Evolutionary conservation across 805 yeast species (phyloP).

Genomic region (Yamadazyma sp.): DNA sequence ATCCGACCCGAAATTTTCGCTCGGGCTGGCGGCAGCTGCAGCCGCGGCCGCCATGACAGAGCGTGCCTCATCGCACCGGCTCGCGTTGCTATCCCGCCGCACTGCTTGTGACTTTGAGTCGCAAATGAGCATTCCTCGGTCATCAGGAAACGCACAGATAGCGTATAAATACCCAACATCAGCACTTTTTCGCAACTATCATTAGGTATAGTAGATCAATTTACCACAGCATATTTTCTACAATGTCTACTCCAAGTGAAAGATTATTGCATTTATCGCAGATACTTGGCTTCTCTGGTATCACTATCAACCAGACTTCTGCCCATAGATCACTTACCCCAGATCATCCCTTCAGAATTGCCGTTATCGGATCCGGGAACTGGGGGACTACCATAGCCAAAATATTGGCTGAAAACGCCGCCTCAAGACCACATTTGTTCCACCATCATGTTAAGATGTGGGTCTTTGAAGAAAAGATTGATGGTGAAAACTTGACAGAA

Average conservation of each 20-base stretch:
- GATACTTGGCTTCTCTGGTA: constrained; percentile 21
- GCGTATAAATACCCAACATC: constrained; percentile 2
- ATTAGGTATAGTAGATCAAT: not conserved
- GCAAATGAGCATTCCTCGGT: constrained; percentile 10
- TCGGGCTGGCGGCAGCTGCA: no score
- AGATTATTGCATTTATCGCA: constrained; percentile 32
- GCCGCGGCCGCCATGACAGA: no score
- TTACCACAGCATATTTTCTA: not conserved
- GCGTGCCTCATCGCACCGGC: no score
- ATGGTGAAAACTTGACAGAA: constrained; percentile 43
- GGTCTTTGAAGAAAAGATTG: constrained; percentile 44
- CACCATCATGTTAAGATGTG: constrained; percentile 43
- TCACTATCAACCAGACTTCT: constrained; percentile 10
- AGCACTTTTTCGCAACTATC: constrained; percentile 1
- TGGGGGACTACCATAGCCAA: constrained; percentile 52
- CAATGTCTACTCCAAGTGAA: constrained; percentile 20
- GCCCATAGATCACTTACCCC: constrained; percentile 19
- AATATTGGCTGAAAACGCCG: constrained; percentile 44
- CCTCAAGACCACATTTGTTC: constrained; percentile 39
- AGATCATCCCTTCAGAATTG: constrained; percentile 31
- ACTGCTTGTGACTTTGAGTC: constrained; percentile 2
- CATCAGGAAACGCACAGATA: constrained; percentile 3
- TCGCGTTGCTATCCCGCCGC: no score
- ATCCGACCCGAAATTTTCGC: no score
- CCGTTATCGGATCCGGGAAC: constrained; percentile 47